Conservation (phyloP, 768 basidiomycete genomes). For the Hericium coralloides region DNA sequence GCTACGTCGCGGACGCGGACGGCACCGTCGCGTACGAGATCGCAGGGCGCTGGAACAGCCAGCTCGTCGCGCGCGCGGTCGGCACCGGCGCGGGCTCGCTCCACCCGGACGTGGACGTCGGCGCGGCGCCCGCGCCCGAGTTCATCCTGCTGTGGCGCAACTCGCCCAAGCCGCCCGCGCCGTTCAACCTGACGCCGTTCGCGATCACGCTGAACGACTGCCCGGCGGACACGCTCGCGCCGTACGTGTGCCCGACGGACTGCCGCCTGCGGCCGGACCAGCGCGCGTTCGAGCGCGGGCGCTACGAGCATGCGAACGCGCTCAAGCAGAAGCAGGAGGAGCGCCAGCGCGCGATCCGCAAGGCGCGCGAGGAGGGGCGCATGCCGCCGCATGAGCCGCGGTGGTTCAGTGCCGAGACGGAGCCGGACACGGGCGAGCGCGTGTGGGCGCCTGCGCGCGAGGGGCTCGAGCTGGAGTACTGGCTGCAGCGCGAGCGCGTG, state of each 20-base stretch:
- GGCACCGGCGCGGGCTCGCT: slow-evolving; percentile 49
- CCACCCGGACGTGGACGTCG: slow-evolving; percentile 62
- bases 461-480: slow-evolving; percentile 62
- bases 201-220: slow-evolving; percentile 90
- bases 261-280: slow-evolving; percentile 91
- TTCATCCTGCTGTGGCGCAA: slow-evolving; percentile 91
- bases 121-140: slow-evolving; percentile 45
- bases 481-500: slow-evolving; percentile 65
- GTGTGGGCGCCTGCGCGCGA: slow-evolving; percentile 69
- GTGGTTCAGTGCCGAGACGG: slow-evolving; percentile 81
- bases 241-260: slow-evolving; percentile 81
- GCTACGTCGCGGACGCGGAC: slow-evolving; percentile 58
- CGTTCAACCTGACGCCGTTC: slow-evolving; percentile 94
- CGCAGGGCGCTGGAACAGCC: slow-evolving; percentile 92
- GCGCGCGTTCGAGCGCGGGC: slow-evolving; percentile 85
- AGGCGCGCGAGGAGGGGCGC: slow-evolving; percentile 65
- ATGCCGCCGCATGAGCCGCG: slow-evolving; percentile 67
- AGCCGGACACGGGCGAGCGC: slow-evolving; percentile 83
- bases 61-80: slow-evolving; percentile 76
- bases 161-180: slow-evolving; percentile 70
- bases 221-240: slow-evolving; percentile 55
- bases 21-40: slow-evolving; percentile 78
- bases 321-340: slow-evolving; percentile 80
- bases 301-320: slow-evolving; percentile 75
- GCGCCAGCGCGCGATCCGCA: slow-evolving; percentile 62